Evolutionary conservation across 2,329 filamentous ascomycete genomes (phyloP), one percentile per base, ranked within the genome.

Genomic region (Pestalotiopsis sp.): DNA sequence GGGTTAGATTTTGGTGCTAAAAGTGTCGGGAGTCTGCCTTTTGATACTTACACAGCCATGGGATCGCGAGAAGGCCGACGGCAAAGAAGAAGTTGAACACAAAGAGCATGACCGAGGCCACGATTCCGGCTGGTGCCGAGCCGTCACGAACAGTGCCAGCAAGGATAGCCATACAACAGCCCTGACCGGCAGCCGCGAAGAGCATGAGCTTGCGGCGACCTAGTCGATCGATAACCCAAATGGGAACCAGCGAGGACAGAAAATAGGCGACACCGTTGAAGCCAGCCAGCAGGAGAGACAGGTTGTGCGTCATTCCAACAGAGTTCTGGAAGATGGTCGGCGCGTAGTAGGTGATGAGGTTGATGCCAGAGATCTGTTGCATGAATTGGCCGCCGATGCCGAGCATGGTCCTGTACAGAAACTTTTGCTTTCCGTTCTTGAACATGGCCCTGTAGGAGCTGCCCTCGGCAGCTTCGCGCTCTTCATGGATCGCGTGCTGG

Each of bases 131-230:
- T 2, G 77, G 69, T 14, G 75, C 75, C n/a, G 75, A 71, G 9
- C 78, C 80, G 56, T 80, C 74, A 10, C 76, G 79, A 0, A 83
- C 79, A 0, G 83, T 83, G 9, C 80, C 81, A 2, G 82, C 81
- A 10, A 85, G 75, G 2, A 84, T 75, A 11, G 80, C 80, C 82
- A 86, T 85, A 68, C 82, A 85, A 3, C 68, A 72, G 67, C 76
- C 74, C 56, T 81, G 78, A 1, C 78, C 79, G 1, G 69, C 73
- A 13, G 74, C 77, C 1, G 78, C 77, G 24, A 80, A 88, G 74
- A 89, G 82, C 83, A 90, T 86, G 75, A 89, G 80, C 73, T 87
- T 88, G 9, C 88, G 80, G 4, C 87, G 82, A 20, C 87, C 88
- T 70, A 84, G 83, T 2, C 75, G 74, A 44, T 80, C 78, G 35